Evolutionary conservation across 805 yeast genomes (phyloP).

Genomic region (Groenewaldozyma salmanticensis): DNA sequence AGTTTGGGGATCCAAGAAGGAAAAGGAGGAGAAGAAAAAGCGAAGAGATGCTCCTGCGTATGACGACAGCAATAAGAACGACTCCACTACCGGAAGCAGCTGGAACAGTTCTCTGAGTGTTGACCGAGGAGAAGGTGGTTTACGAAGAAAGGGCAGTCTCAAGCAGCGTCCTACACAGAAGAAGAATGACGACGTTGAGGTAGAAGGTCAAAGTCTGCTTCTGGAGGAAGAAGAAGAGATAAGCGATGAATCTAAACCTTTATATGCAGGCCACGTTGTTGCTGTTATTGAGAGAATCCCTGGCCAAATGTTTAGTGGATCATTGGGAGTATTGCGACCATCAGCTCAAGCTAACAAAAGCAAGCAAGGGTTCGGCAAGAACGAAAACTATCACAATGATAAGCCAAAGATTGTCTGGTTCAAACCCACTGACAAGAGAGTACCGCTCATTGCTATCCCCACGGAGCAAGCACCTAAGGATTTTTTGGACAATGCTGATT

Average conservation of each 20-base stretch:
- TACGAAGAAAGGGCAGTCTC: conserved; percentile 78
- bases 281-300: conserved; percentile 97
- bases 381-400: conserved; percentile 21
- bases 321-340: conserved; percentile 87
- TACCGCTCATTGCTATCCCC: conserved; percentile 95
- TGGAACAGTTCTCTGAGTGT: conserved; percentile 27
- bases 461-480: conserved; percentile 97
- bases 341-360: conserved; percentile 88
- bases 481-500: conserved; percentile 85
- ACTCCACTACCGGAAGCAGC: conserved; percentile 20
- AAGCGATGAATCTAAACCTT: conserved; percentile 82
- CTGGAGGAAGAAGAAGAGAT: conserved; percentile 93
- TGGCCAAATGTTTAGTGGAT: conserved; percentile 91
- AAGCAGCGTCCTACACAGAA: conserved; percentile 95
- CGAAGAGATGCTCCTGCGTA: conserved; percentile 41
- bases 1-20: conserved; percentile 94
- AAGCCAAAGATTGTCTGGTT: conserved; percentile 98
- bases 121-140: conserved; percentile 23
- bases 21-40: conserved; percentile 94
- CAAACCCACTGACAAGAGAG: conserved; percentile 96
- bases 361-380: conserved; percentile 34
- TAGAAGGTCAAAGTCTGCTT: conserved; percentile 89
- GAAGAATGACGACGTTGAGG: conserved; percentile 97
- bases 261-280: conserved; percentile 96
- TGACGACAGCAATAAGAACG: conserved; percentile 15